A percentile compares a stretch with the other conserved stretches of the same genome.
Evolutionary conservation across 768 basidiomycete species (phyloP).

Genomic region (Leccinum uliginosum): DNA sequence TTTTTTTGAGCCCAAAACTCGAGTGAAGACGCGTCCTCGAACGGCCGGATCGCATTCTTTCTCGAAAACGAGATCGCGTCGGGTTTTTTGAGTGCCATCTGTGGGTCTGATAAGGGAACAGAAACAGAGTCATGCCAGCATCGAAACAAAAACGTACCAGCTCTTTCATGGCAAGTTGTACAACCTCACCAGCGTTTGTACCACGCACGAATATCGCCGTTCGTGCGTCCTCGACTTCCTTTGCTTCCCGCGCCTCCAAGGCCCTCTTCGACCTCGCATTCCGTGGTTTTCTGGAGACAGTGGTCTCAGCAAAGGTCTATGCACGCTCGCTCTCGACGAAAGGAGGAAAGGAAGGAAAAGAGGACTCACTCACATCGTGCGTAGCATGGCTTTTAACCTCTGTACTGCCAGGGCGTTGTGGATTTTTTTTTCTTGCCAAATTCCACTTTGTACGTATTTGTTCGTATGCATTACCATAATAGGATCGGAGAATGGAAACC

Average conservation of each 20-base stretch:
- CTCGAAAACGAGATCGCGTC: constrained; percentile 89
- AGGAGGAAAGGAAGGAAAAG: background rate
- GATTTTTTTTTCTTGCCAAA: background rate
- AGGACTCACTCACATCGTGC: constrained; percentile 25
- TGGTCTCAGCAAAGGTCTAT: background rate
- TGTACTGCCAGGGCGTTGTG: background rate
- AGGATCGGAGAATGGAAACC: background rate
- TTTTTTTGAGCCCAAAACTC: constrained; percentile 95
- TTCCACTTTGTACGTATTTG: background rate
- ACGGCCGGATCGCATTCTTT: constrained; percentile 88
- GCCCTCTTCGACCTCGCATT: constrained; percentile 94
- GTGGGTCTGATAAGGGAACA: background rate
- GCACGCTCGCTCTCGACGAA: background rate
- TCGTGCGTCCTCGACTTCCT: constrained; percentile 84
- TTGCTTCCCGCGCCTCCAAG: constrained; percentile 79
- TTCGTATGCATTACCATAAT: background rate
- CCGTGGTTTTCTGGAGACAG: constrained; percentile 72
- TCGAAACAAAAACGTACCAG: constrained; percentile 49
- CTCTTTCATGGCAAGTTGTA: constrained; percentile 83
- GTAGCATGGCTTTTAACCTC: constrained; percentile 19
- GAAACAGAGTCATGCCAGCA: background rate
- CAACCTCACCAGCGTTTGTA: constrained; percentile 76
- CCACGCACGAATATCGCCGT: constrained; percentile 90
- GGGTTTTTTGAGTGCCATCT: constrained; percentile 95
- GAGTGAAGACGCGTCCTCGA: constrained; percentile 75